Base-by-base conservation (phyloP, 2,329 filamentous ascomycete genomes). In the Fonsecaea nubica region DNA sequence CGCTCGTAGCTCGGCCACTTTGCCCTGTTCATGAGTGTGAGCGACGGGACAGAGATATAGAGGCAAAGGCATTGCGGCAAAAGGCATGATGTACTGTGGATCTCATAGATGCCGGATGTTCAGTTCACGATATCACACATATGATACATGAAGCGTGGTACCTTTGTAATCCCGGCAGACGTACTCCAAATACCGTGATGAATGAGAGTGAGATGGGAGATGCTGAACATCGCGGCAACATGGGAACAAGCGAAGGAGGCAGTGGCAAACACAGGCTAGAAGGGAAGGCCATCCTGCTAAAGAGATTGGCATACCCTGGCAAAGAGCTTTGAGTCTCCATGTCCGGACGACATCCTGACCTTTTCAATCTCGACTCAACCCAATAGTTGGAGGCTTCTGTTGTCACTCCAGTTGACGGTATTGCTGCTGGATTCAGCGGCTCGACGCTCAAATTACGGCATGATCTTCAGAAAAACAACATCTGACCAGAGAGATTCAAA, bases 321-420 rank as follows among this genome's bases (percentile, higher is more conserved):
- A 85, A 99, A 99, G 83, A 99, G 90, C 88, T 97, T 98, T 83
- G 95, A 96, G 88, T 98, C 95, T 81, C 95, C 93, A 82, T 92
- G 92, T 80, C 88, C 80, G 70, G 86, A 83, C 79, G 84, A 87
- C 86, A 89, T 89, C 73, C 73, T 82, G 38, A 30, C 32, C n/a
- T 18, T 25, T 40, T 54, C 25, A 7, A 21, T 36, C 40, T 58
- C 6, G n/a, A 33, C 12, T 32, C 42, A 38, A 13, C 35, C 8
- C 4, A 63, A 18, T 4, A 52, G 7, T n/a, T 35, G 45, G 32
- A 38, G 33, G 32, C 36, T 18, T 32, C 48, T 3, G 45, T n/a
- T 40, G 21, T 61, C 45, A 61, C n/a, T 54, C 42, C 48, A 38
- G 58, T 53, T 10, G 32, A 32, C 45, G 48, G 36, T 10, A n/a